Evolutionary conservation across 495 filamentous ascomycete species (phyloP).

Genomic region (Podospora anserina): DNA sequence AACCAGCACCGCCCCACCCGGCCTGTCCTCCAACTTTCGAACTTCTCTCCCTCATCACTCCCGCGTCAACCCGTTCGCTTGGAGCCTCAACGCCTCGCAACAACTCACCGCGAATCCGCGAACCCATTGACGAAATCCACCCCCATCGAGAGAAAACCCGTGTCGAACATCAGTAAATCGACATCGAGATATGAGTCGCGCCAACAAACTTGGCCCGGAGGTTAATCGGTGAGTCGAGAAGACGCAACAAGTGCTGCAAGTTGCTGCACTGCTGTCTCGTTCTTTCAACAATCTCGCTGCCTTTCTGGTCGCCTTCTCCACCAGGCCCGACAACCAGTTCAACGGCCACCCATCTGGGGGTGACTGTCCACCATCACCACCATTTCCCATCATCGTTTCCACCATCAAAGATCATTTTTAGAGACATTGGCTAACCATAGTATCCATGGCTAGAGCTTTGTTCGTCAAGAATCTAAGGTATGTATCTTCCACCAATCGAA

Average conservation of each 20-base stretch:
- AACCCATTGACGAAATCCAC: slow-evolving; percentile 16
- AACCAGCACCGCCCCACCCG: slow-evolving; percentile 23
- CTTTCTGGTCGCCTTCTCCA: slow-evolving; percentile 1
- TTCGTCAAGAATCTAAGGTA: slow-evolving; percentile 98
- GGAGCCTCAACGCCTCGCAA: slow-evolving; percentile 28
- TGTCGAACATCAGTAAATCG: slow-evolving; percentile 29
- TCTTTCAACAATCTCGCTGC: slow-evolving; percentile 8
- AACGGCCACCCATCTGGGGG: slow-evolving; percentile 2
- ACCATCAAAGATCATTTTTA: slow-evolving; percentile 8
- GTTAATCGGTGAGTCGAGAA: slow-evolving; percentile 74
- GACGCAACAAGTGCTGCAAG: background rate
- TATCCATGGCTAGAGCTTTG: slow-evolving; percentile 66
- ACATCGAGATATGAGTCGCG: slow-evolving; percentile 70
- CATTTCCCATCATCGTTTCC: slow-evolving; percentile 12
- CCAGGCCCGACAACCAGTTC: background rate
- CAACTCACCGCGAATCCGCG: slow-evolving; percentile 13
- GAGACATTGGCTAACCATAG: slow-evolving; percentile 32
- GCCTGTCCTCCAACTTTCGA: slow-evolving; percentile 24
- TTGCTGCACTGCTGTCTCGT: slow-evolving; percentile 6
- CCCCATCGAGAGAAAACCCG: slow-evolving; percentile 24
- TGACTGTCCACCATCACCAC: background rate
- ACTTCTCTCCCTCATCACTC: slow-evolving; percentile 36
- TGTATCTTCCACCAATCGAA: slow-evolving; percentile 26
- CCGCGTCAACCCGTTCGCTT: slow-evolving; percentile 32
- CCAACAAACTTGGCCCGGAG: slow-evolving; percentile 89